These are phyloP conservation scores for Rubroshorea leprosula DNA, from an alignment of 345 rosid genomes.

Conservation along the genomic window DNA sequence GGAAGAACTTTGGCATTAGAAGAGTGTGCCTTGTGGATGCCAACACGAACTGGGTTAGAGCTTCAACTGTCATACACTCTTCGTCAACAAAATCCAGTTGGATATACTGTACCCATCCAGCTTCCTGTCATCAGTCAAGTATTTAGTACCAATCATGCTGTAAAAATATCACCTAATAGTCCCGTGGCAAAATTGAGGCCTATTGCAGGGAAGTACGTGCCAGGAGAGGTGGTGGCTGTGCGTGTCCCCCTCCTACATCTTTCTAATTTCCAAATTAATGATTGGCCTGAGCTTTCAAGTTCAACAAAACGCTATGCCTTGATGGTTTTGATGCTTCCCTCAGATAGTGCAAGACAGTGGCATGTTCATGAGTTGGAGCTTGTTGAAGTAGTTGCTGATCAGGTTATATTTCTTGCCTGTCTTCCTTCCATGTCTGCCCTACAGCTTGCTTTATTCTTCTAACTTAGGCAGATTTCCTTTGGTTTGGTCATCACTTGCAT, in stretches of 20 bases:
- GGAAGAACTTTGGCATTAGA: constrained; percentile 85
- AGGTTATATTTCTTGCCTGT: constrained; percentile 37
- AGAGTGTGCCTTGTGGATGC: constrained; percentile 99
- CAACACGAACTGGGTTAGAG: constrained; percentile 92
- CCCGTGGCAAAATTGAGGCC: constrained; percentile 91
- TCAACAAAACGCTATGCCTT: constrained; percentile 92
- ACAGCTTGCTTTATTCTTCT: background rate
- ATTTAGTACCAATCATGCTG: constrained; percentile 60
- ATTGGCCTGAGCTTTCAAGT: constrained; percentile 99
- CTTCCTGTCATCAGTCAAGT: constrained; percentile 92
- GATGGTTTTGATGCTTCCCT: constrained; percentile 97
- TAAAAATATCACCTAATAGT: constrained; percentile 80
- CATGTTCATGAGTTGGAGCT: constrained; percentile 95
- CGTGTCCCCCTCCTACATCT: constrained; percentile 97
- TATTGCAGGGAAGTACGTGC: constrained; percentile 69
- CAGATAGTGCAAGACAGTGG: constrained; percentile 99
- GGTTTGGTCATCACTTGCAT: background rate
- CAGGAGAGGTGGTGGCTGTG: constrained; percentile 91
- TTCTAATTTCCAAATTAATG: constrained; percentile 90
- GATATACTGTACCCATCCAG: constrained; percentile 90
- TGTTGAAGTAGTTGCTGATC: constrained; percentile 99
- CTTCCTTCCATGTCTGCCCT: background rate
- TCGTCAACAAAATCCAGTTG: constrained; percentile 90
- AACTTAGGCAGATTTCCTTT: background rate
- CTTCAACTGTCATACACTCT: constrained; percentile 90